Base-by-base conservation (phyloP, 192 early-diverging fungal genomes). In the Podila verticillata region DNA sequence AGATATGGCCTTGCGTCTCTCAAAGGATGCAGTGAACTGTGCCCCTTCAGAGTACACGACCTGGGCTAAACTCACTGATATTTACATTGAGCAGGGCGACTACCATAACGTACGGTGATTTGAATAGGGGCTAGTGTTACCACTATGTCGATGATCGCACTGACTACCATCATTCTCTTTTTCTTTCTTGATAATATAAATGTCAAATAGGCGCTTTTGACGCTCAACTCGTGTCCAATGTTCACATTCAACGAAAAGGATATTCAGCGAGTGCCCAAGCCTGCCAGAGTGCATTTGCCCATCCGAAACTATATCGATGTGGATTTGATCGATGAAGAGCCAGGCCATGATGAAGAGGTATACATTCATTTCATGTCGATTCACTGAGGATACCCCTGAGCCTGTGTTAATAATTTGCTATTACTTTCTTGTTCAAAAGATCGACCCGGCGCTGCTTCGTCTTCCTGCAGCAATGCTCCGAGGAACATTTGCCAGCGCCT, bases 161-260 rank as follows among this genome's bases (percentile, higher is more conserved):
- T 32, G 58, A 60, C 30, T 32, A 15, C 12, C 4, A n/a, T 19
- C 58, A 10, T 20, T 8, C 0, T 60, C 57, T 32, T 12, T 60
- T 32, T 32, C 24, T 30, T 26, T 60, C 58, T 60, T 10, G 13
- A 15, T 44, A 44, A 15, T 15, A 44, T 2, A 13, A 44, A 44
- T 34, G 22, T 19, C 58, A 26, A n/a, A 26, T 85, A 92, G 90
- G 98, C 98, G n/a, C 87, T 99, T 15, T 86, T 99, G 66, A 93
- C 97, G 0, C 90, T 99, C 70, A 99, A 99, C 81, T 95, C 97
- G 20, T 99, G 98, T 75, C 98, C 98, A 10, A 99, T 99, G 98
- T 99, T 98, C 75, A 95, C 97, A 0, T 97, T 89, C 78, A 89
- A 89, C 56, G 94, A 95, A 61, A 85, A 89, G 47, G 96, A 98